Evolutionary conservation across 768 basidiomycete species (phyloP).

Genomic region (Baorangia bicolor): DNA sequence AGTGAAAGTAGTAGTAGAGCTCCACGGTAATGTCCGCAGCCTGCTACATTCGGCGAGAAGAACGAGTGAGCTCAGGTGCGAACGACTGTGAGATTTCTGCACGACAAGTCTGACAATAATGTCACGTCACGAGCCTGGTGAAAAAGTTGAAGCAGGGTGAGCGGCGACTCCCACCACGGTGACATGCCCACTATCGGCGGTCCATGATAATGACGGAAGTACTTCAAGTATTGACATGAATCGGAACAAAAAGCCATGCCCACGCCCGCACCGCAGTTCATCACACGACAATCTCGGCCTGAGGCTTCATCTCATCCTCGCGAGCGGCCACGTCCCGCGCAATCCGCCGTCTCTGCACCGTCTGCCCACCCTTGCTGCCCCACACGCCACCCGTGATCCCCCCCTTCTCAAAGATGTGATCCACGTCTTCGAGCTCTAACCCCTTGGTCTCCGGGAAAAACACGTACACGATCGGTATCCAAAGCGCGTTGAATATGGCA

Average conservation of each 20-base stretch:
- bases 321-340: neutral
- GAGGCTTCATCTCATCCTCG: neutral
- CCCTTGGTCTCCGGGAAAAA: neutral
- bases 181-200: no score
- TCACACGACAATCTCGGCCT: no score
- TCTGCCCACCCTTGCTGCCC: neutral
- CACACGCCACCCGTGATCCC: neutral
- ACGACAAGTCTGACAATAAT: no score
- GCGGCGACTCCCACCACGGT: neutral
- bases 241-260: no score
- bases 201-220: no score
- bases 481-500: neutral
- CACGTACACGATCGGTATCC: neutral
- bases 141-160: neutral
- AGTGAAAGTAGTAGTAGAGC: neutral
- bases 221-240: no score
- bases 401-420: neutral
- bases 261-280: no score
- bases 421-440: neutral
- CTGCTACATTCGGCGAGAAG: neutral
- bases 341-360: neutral
- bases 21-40: neutral
- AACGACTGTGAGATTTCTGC: neutral
- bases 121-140: no score
- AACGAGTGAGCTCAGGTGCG: neutral